Base-by-base conservation (phyloP, 805 yeast genomes). In the Debaryomyces tyrocola region DNA sequence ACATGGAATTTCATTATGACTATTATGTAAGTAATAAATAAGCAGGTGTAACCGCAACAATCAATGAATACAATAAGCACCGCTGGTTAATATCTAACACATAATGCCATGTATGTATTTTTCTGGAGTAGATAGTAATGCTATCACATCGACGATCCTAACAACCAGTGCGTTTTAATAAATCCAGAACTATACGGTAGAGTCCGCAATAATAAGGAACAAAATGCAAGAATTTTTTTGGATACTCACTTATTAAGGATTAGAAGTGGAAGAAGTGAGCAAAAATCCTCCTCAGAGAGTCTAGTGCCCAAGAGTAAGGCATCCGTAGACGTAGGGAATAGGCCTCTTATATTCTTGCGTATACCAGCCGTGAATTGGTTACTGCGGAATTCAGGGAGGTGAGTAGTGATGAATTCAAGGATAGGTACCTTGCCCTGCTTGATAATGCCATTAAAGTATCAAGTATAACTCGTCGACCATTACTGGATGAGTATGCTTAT, bases 171-270 rank as follows among this genome's bases (percentile, higher is more conserved):
- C 20, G 27, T n/a, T 40, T 17, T 14, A 31, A 17, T 40, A 27
- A 40, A 40, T 40, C 35, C 43, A 27, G 21, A 18, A 27, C 35
- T 40, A 20, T 40, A 27, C n/a, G 17, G 21, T 17, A n/a, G 12
- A 21, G 43, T 40, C n/a, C 43, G 27, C 20, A 40, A 24, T 40
- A 27, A 40, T 17, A 12, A 28, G 15, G 35, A 40, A 34, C 43
- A 40, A 27, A 40, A 40, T 40, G 35, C 21, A 20, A 40, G 35
- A 40, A 20, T 40, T 35, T 40, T 40, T 17, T 40, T 40, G 28
- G 43, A 40, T 27, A 40, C 43, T 27, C 43, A 24, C 17, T 40
- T 40, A 27, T 21, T 40, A 27, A 40, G 34, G 35, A 40, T 40
- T 18, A 34, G 35, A 14, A 17, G 21, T 40, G 15, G 29, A 27